Base-by-base conservation (phyloP, 176 grass and related monocot species). In the Oryza brachyantha region DNA sequence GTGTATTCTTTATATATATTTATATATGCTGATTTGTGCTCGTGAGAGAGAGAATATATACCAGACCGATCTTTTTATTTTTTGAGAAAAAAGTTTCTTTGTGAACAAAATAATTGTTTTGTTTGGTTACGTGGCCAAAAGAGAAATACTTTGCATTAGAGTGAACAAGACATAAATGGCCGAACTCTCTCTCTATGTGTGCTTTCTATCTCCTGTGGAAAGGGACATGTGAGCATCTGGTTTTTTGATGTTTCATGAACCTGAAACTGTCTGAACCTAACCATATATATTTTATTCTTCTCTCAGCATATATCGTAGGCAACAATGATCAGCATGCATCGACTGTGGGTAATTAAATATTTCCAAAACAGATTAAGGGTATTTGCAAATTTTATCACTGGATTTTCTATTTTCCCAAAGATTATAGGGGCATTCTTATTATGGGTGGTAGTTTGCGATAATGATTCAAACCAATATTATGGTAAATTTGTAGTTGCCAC, bases 151-250 rank as follows among this genome's bases (percentile, higher is more conserved):
- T n/a, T n/a, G n/a, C 1, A 29, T 48, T 31, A 46, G 64, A 87
- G 35, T 4, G 40, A 62, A 81, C 28, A 69, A 90, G 39, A 8
- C 83, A 81, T 82, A 90, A 82, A 88, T 13, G 78, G 55, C 57
- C 50, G 0, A 55, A 75, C 77, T 77, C 82, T 81, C 52, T 86
- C 81, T 85, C 2, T n/a, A 9, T 74, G 3, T 34, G 17, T 77
- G 32, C 85, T 82, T 82, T 61, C 72, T 76, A 69, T 87, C 71
- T 78, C 72, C 29, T 80, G 72, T 46, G 10, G 75, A 84, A 79
- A 88, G 75, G 40, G 86, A 74, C 62, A 19, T 36, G 76, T 76
- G 38, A 63, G 38, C 77, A 29, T 67, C 63, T 69, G 57, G 57
- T 50, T 71, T 22, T 84, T 46, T 29, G 35, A 37, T 29, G 73